phyloP scores from a whole-genome alignment of 1,139 yeast species.

The Pichia norvegensis region DNA sequence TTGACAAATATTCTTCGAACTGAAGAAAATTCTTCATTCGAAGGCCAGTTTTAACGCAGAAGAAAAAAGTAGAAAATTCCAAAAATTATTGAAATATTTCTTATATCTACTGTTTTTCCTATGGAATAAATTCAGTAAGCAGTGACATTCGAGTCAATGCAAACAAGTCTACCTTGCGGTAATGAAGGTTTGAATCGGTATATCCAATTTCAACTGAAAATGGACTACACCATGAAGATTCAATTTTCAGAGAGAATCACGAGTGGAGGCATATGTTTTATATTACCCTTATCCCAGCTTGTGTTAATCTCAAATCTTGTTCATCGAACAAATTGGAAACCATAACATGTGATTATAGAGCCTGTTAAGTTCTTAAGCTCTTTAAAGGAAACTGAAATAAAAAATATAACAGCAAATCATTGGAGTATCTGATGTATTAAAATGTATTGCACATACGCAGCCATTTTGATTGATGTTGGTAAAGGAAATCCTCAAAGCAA shows the following conservation, averaged over 20 bases:
- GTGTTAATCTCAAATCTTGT: slow-evolving; percentile 25
- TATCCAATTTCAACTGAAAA: slow-evolving; percentile 3
- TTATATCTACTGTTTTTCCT: slow-evolving; percentile 21
- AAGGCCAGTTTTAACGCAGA: slow-evolving; percentile 24
- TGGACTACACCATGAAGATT: slow-evolving; percentile 20
- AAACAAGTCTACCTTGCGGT: slow-evolving; percentile 10
- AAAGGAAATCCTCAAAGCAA: not conserved
- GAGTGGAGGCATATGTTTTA: slow-evolving; percentile 13
- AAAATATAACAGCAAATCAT: not conserved
- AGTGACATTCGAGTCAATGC: slow-evolving; percentile 13
- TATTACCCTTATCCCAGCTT: slow-evolving; percentile 12
- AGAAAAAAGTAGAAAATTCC: slow-evolving; percentile 23
- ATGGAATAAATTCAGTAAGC: slow-evolving; percentile 29
- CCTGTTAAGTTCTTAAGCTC: slow-evolving; percentile 2
- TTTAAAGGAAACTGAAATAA: not conserved
- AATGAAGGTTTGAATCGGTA: slow-evolving; percentile 4
- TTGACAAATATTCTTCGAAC: slow-evolving; percentile 21
- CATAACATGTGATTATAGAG: slow-evolving; percentile 4
- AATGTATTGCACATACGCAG: slow-evolving; percentile 21
- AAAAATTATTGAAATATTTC: slow-evolving; percentile 7
- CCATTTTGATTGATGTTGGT: slow-evolving; percentile 15
- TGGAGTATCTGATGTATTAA: not conserved
- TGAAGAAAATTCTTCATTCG: slow-evolving; percentile 25
- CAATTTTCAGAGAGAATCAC: slow-evolving; percentile 25
- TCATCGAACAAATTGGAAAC: slow-evolving; percentile 3